A percentile compares a stretch with the other conserved stretches of the same genome.
These are phyloP conservation scores for Carex kokanica DNA, from an alignment of 176 grass and related monocot species.

Conservation along the genomic window DNA sequence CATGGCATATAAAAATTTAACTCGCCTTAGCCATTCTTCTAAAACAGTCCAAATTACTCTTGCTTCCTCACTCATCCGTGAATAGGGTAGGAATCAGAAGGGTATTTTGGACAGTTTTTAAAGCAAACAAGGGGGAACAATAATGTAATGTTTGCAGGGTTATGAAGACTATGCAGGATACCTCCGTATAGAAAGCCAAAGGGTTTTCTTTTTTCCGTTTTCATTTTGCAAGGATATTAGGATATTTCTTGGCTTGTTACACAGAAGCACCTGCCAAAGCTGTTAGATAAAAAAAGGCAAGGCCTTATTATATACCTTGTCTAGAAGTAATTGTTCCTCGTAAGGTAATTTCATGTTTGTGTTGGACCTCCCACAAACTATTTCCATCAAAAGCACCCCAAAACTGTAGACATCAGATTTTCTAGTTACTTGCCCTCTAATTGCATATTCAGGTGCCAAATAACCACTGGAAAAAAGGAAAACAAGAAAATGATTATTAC, in stretches of 20 bases:
- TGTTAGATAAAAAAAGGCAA: background rate
- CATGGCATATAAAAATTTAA: background rate
- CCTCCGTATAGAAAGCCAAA: background rate
- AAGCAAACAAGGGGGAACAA: background rate
- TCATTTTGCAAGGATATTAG: background rate
- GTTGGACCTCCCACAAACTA: constrained; percentile 68
- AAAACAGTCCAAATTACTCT: constrained; percentile 3
- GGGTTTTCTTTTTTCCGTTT: background rate
- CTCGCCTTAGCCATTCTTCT: constrained; percentile 17
- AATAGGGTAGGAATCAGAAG: background rate
- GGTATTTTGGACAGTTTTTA: background rate
- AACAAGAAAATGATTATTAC: constrained; percentile 1
- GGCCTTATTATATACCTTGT: constrained; percentile 35
- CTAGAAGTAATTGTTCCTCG: constrained; percentile 67
- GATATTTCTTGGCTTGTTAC: background rate
- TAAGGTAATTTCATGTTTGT: constrained; percentile 58
- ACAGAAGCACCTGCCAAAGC: background rate
- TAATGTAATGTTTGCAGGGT: background rate
- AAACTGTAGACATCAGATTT: constrained; percentile 82
- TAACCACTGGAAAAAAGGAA: constrained; percentile 50
- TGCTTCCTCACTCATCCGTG: background rate
- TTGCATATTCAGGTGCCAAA: constrained; percentile 74
- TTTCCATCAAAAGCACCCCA: constrained; percentile 66
- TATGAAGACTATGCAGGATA: background rate
- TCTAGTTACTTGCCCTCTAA: constrained; percentile 71